phyloP scores from a whole-genome alignment of 2,329 filamentous ascomycete genomes.

The Penicillium hesseltinei region DNA sequence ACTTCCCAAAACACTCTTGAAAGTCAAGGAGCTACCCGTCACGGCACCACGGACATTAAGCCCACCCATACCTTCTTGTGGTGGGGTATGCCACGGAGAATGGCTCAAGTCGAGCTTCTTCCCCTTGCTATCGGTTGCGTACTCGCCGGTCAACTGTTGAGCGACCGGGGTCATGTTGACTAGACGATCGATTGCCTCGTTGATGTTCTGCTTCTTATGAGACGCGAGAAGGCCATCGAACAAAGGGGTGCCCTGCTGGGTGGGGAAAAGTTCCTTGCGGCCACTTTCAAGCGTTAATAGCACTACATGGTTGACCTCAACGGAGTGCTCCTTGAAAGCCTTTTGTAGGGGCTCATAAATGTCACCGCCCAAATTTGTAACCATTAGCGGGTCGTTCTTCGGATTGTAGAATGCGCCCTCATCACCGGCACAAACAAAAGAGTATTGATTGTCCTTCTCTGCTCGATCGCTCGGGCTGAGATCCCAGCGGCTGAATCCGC shows the following conservation, averaged over 20 bases:
- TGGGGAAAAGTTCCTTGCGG: slow-evolving; percentile 43
- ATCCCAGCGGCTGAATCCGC: slow-evolving; percentile 35
- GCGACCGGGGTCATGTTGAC: slow-evolving; percentile 32
- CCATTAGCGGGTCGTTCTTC: slow-evolving; percentile 36
- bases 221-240: slow-evolving; percentile 35
- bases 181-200: slow-evolving; percentile 29
- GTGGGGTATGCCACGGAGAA: slow-evolving; percentile 21
- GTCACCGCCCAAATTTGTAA: slow-evolving; percentile 37
- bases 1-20: slow-evolving; percentile 41
- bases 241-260: slow-evolving; percentile 35
- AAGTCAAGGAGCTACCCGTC: slow-evolving; percentile 40
- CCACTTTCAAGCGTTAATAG: slow-evolving; percentile 43
- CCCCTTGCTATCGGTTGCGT: slow-evolving; percentile 32
- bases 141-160: slow-evolving; percentile 39
- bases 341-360: slow-evolving; percentile 32
- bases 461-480: slow-evolving; percentile 14
- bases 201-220: slow-evolving; percentile 21
- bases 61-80: slow-evolving; percentile 29
- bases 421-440: slow-evolving; percentile 16
- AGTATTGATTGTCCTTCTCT: slow-evolving; percentile 18
- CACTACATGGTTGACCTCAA: slow-evolving; percentile 41
- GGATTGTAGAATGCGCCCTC: slow-evolving; percentile 32
- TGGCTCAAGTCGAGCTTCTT: slow-evolving; percentile 21
- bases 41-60: slow-evolving; percentile 39
- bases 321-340: slow-evolving; percentile 28